These are phyloP conservation scores for Collybiopsis luxurians DNA, from an alignment of 768 basidiomycete genomes.

Conservation along the genomic window DNA sequence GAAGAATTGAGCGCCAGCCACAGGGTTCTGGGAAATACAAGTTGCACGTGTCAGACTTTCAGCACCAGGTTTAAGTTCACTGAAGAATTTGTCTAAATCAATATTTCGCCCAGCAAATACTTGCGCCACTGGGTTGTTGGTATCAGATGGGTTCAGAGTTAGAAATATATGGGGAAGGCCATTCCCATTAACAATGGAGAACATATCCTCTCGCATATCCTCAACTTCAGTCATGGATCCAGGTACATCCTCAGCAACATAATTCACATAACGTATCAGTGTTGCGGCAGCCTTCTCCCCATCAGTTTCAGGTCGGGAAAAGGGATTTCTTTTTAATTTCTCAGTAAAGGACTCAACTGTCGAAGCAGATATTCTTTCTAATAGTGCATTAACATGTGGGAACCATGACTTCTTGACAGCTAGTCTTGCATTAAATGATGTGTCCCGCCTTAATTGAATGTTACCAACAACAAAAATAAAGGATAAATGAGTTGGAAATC, in stretches of 20 bases:
- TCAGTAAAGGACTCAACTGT: constrained; percentile 6
- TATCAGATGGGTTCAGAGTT: constrained; percentile 17
- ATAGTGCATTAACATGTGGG: constrained; percentile 6
- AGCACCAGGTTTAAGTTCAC: neutral
- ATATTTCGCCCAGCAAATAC: constrained; percentile 16
- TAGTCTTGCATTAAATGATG: constrained; percentile 10
- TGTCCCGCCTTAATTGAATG: constrained; percentile 11
- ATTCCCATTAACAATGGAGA: constrained; percentile 8
- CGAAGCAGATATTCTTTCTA: constrained; percentile 2
- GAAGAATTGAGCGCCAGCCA: neutral
- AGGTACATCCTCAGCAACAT: constrained; percentile 16
- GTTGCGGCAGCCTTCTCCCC: constrained; percentile 13
- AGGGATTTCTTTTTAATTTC: constrained; percentile 11
- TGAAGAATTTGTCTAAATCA: constrained; percentile 15
- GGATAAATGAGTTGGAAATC: constrained; percentile 14
- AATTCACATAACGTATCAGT: constrained; percentile 14
- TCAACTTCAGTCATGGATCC: constrained; percentile 15
- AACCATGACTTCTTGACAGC: constrained; percentile 13
- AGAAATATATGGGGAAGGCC: constrained; percentile 17
- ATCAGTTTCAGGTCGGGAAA: constrained; percentile 14
- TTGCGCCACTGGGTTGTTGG: constrained; percentile 17
- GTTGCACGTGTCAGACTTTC: neutral
- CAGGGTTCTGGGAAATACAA: neutral
- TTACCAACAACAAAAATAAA: constrained; percentile 15
- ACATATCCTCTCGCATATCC: constrained; percentile 14